These are phyloP conservation scores for Solanum ossicruentum DNA, from an alignment of 257 asterid genomes.

Conservation along the genomic window DNA sequence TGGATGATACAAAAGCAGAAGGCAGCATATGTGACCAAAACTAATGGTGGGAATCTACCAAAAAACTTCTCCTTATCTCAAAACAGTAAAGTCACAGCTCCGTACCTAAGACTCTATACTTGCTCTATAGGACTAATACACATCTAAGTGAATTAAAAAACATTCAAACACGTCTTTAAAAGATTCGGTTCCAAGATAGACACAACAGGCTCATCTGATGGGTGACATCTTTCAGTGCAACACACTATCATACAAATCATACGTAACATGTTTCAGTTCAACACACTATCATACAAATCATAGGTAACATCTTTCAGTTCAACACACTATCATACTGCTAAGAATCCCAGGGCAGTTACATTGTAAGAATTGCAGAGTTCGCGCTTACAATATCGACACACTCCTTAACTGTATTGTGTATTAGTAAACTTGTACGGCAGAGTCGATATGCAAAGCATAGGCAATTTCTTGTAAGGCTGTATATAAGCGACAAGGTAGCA, in stretches of 20 bases:
- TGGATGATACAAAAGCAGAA: background rate
- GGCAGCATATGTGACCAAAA: background rate
- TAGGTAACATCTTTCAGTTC: no score
- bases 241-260: background rate
- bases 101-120: background rate
- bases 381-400: background rate
- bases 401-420: background rate
- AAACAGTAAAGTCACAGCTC: background rate
- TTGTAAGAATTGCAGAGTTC: background rate
- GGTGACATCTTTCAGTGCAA: background rate
- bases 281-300: background rate
- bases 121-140: background rate
- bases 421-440: background rate
- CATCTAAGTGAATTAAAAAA: background rate
- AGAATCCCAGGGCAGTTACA: background rate
- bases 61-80: background rate
- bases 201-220: background rate
- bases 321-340: background rate
- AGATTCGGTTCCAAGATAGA: background rate
- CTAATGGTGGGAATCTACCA: background rate
- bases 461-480: background rate
- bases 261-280: no score
- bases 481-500: background rate
- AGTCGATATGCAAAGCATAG: background rate
- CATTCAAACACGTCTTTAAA: background rate